Percentiles rank a stretch among this genome's conserved stretches.
Conservation (phyloP, 352 stramenopile genomes). For the Thraustotheca clavata region DNA sequence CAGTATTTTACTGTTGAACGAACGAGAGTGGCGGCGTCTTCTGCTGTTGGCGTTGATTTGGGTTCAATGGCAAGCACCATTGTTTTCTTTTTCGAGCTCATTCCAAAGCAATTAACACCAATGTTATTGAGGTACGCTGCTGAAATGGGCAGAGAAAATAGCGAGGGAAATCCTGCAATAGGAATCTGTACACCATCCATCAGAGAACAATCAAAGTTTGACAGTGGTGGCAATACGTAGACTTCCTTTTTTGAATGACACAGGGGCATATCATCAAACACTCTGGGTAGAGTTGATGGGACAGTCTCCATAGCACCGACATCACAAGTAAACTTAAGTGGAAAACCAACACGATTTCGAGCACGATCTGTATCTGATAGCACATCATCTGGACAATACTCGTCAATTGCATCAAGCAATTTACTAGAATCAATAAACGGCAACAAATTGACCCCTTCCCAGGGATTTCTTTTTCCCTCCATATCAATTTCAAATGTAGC, state of each 20-base stretch:
- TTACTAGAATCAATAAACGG: conserved; percentile 96
- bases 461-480: conserved; percentile 91
- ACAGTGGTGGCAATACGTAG: conserved; percentile 44
- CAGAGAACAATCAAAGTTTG: conserved; percentile 59
- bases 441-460: conserved; percentile 98
- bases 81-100: conserved; percentile 68
- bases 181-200: conserved; percentile 67
- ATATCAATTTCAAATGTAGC: conserved; percentile 77
- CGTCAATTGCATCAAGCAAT: conserved; percentile 87
- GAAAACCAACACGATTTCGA: conserved; percentile 81
- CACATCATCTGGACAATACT: conserved; percentile 85
- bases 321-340: conserved; percentile 86
- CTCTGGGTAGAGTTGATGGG: conserved; percentile 49
- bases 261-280: conserved; percentile 54
- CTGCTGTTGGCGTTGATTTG: conserved; percentile 23
- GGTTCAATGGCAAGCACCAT: conserved; percentile 54
- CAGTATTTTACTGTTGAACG: conserved; percentile 52
- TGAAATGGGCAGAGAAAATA: conserved; percentile 53
- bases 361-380: conserved; percentile 85
- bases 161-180: conserved; percentile 63
- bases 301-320: conserved; percentile 51
- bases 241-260: conserved; percentile 59
- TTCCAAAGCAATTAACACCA: conserved; percentile 93
- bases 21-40: conserved; percentile 36
- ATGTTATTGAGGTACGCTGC: conserved; percentile 53